phyloP scores from a whole-genome alignment of 2,329 filamentous ascomycete genomes.

The Colletotrichum plurivorum region DNA sequence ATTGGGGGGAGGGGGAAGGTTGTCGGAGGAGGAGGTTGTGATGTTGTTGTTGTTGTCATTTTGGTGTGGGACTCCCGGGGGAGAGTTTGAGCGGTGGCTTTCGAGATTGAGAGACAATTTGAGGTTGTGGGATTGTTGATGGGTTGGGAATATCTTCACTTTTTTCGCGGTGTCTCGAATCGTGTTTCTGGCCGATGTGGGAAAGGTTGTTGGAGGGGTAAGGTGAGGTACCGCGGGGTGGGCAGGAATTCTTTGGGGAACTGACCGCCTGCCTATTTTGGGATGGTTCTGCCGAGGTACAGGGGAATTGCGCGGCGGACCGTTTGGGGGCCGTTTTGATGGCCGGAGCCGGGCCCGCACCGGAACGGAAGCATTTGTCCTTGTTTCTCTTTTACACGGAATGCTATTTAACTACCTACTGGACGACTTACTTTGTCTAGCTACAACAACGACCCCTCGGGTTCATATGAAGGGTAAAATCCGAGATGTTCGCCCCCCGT shows the following conservation, averaged over 20 bases:
- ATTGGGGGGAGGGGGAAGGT: constrained; percentile 72
- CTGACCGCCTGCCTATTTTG: constrained; percentile 4
- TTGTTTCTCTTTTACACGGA: background rate
- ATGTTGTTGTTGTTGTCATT: background rate
- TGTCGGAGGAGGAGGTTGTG: constrained; percentile 10
- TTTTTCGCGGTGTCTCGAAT: background rate
- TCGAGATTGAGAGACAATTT: too few species aligned
- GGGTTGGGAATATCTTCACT: constrained; percentile 38
- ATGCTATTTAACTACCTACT: background rate
- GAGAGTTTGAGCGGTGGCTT: background rate
- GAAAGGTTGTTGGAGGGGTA: constrained; percentile 19
- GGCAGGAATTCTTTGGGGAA: background rate
- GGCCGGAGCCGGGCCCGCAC: constrained; percentile 6
- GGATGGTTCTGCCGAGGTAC: constrained; percentile 13
- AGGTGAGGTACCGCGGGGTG: background rate
- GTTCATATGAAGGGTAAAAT: too few species aligned
- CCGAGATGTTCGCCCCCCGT: too few species aligned
- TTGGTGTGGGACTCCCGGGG: background rate
- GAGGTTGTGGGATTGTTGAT: background rate
- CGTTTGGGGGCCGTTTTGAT: constrained; percentile 3
- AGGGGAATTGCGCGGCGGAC: too few species aligned
- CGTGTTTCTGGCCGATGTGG: background rate
- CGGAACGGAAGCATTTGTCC: background rate
- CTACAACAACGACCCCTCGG: too few species aligned
- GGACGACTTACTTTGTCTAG: too few species aligned